phyloP scores from a whole-genome alignment of 2,329 filamentous ascomycete genomes.

The Diaporthe citri region DNA sequence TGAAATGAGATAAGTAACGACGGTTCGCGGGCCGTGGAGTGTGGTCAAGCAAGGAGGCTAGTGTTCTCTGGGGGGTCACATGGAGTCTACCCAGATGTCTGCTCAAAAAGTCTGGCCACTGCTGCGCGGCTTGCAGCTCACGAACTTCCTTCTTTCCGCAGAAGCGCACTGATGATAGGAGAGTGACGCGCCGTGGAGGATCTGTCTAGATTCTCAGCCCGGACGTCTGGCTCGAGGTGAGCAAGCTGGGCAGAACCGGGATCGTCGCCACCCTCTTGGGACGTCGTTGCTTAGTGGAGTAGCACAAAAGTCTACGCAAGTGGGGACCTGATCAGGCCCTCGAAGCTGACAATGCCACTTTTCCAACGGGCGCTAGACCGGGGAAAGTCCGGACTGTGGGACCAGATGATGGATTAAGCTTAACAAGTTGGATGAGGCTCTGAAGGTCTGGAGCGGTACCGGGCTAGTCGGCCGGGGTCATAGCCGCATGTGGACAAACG shows the following conservation, averaged over 20 bases:
- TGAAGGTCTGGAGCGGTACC: conserved; percentile 5
- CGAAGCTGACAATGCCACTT: neutral
- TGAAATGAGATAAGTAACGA: neutral
- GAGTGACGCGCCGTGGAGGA: conserved; percentile 5
- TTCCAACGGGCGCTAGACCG: conserved; percentile 24
- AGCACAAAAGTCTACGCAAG: neutral
- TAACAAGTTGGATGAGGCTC: conserved; percentile 21
- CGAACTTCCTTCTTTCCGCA: neutral
- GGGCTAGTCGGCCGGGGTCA: conserved; percentile 9
- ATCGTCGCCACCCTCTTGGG: neutral
- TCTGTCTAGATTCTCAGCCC: neutral
- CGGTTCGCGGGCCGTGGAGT: conserved; percentile 26
- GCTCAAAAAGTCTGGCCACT: neutral
- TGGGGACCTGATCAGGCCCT: neutral
- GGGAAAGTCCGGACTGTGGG: neutral
- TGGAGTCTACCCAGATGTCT: neutral
- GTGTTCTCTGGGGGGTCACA: neutral
- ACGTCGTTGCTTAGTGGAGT: neutral
- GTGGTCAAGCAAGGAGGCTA: conserved; percentile 7
- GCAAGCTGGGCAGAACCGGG: neutral
- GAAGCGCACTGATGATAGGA: neutral
- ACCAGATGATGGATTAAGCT: conserved; percentile 16
- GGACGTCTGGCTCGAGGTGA: neutral
- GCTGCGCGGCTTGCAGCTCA: neutral
- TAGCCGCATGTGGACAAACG: conserved; percentile 23